Conservation (phyloP, 1,284 basidiomycete species). For the Microbotryum scabiosae region DNA sequence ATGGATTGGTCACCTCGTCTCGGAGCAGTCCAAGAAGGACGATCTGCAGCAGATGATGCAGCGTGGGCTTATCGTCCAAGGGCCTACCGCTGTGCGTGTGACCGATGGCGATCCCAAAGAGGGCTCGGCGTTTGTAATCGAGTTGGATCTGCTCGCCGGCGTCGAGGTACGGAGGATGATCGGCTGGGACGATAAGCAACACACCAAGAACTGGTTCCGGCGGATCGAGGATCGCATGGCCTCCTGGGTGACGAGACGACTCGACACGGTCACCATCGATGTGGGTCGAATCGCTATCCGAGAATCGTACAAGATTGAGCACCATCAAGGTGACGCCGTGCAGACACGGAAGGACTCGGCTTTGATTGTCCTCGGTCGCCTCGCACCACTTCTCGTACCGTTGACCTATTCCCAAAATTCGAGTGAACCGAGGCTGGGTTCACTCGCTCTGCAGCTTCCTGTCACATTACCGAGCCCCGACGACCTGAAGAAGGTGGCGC, state of each 20-base stretch:
- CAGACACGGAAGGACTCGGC: background rate
- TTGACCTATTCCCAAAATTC: conserved; percentile 15
- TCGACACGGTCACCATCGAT: conserved; percentile 14
- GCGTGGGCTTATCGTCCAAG: conserved; percentile 21
- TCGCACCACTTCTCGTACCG: conserved; percentile 21
- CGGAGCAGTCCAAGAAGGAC: conserved; percentile 23
- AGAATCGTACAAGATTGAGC: background rate
- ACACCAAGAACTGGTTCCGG: conserved; percentile 6
- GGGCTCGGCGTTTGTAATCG: conserved; percentile 8
- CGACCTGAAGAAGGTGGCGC: conserved; percentile 13
- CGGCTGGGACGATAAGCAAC: conserved; percentile 27
- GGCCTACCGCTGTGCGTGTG: conserved; percentile 26
- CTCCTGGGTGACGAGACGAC: conserved; percentile 20
- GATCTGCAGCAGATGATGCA: conserved; percentile 19
- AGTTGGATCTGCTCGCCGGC: conserved; percentile 27
- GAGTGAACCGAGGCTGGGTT: conserved; percentile 10
- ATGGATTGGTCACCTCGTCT: conserved; percentile 31
- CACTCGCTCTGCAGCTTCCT: conserved; percentile 23
- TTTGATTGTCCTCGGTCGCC: conserved; percentile 14
- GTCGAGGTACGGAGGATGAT: conserved; percentile 27
- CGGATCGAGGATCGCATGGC: conserved; percentile 20
- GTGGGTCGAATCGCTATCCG: conserved; percentile 14
- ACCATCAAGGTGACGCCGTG: background rate
- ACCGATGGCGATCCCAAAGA: conserved; percentile 3
- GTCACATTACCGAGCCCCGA: conserved; percentile 23